Evolutionary conservation across 1,284 basidiomycete species (phyloP).

Genomic region (Melanopsichium pennsylvanicum): DNA sequence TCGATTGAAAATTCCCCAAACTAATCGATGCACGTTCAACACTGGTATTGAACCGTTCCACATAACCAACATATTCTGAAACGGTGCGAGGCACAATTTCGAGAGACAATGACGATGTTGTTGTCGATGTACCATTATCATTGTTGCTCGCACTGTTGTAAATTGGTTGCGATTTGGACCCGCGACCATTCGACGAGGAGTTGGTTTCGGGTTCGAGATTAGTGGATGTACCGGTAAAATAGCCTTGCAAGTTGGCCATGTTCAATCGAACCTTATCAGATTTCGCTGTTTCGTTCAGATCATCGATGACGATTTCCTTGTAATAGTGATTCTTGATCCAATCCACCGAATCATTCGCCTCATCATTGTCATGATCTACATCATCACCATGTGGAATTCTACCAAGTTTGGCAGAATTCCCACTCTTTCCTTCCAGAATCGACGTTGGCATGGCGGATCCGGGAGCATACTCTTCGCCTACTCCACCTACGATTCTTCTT

Average conservation of each 20-base stretch:
- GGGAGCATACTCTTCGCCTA: conserved; percentile 55
- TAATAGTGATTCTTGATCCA: conserved; percentile 67
- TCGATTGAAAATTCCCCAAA: conserved; percentile 12
- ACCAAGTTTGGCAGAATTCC: conserved; percentile 16
- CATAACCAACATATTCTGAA: conserved; percentile 12
- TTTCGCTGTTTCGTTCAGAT: conserved; percentile 76
- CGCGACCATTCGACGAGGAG: not conserved
- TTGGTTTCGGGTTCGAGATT: not conserved
- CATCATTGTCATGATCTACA: conserved; percentile 17
- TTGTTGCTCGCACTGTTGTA: too few relatives aligned
- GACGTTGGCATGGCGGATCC: conserved; percentile 4
- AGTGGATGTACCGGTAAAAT: conserved; percentile 11
- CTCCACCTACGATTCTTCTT: conserved; percentile 55
- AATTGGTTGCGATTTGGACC: too few relatives aligned
- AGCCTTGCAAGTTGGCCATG: conserved; percentile 69
- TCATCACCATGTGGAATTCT: conserved; percentile 11
- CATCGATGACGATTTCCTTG: conserved; percentile 82
- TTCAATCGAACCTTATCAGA: conserved; percentile 79
- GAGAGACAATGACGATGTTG: conserved; percentile 42
- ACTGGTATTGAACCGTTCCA: conserved; percentile 10
- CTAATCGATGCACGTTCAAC: not conserved
- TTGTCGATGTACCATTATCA: conserved; percentile 47
- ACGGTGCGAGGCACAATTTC: conserved; percentile 2
- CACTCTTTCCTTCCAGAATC: conserved; percentile 8
- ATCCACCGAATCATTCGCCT: conserved; percentile 24